These are phyloP conservation scores for Geotrichum australiense DNA, from an alignment of 1,139 yeast genomes.

Conservation along the genomic window DNA sequence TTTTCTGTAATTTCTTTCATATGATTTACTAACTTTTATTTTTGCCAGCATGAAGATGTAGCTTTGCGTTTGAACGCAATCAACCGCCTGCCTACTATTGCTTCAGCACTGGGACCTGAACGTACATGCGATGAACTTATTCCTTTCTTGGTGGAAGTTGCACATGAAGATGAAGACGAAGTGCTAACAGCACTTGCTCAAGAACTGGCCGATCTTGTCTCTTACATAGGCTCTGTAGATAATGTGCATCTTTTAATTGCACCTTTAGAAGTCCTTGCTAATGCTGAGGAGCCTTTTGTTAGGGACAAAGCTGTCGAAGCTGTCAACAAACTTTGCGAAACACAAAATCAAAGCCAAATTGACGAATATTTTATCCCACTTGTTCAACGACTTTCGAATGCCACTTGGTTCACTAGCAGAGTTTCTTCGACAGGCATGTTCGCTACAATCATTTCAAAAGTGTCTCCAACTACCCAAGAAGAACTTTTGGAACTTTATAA, in stretches of 20 bases:
- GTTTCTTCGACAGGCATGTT: constrained; percentile 91
- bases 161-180: constrained; percentile 98
- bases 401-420: constrained; percentile 92
- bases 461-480: constrained; percentile 39
- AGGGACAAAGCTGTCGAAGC: constrained; percentile 92
- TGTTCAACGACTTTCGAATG: constrained; percentile 69
- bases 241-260: constrained; percentile 72
- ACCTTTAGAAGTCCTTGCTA: constrained; percentile 80
- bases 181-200: constrained; percentile 91
- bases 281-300: constrained; percentile 96
- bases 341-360: constrained; percentile 61
- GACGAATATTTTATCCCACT: constrained; percentile 64
- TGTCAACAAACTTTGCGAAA: constrained; percentile 60
- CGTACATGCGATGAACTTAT: constrained; percentile 83
- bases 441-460: constrained; percentile 60
- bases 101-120: constrained; percentile 91
- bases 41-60: constrained; percentile 71
- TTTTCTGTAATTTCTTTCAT: neutral
- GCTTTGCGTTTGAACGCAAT: constrained; percentile 90
- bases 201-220: constrained; percentile 81
- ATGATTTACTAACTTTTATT: constrained; percentile 2
- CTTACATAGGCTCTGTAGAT: constrained; percentile 79
- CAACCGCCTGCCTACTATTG: constrained; percentile 90
- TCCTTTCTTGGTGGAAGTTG: constrained; percentile 82
- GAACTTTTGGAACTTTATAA: constrained; percentile 61